Evolutionary conservation across 768 basidiomycete genomes (phyloP), one percentile per base, ranked within the genome.

Genomic region (Collybia mongolica): DNA sequence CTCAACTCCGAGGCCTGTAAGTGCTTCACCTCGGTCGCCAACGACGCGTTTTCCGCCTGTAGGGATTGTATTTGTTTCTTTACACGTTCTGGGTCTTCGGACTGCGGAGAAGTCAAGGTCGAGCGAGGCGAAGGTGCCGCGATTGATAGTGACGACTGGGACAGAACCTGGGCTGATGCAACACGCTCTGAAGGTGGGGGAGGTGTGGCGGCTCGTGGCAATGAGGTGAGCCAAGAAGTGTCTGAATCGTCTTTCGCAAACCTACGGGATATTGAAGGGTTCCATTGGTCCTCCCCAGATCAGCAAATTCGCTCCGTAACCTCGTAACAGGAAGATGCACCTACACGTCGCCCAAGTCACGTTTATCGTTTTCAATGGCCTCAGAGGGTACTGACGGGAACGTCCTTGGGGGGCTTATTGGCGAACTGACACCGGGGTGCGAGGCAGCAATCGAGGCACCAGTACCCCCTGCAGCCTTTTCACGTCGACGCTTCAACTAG

Each of bases 401-500:
- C 1, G 80, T 71, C 54, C 70, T 63, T 19, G 66, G 55, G 36
- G 67, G 67, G 40, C 35, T 62, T 26, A 73, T 71, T 44, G 77
- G 72, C 36, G 76, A 73, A 46, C 67, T 64, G 48, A 68, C 68
- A 51, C 64, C 63, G 32, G 72, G 65, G 28, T 61, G 62, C 39
- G 61, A 44, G 38, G 62, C 52, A 32, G 32, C 11, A 32, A 32
- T 32, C 14, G 32, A 32, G 55, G 62, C 48, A 41, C 62, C 49
- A 43, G 65, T 57, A 40, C 67, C 65, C 45, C 74, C 80, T 41
- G 72, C 73, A 36, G 74, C 73, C 66, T 88, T 90, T 71, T 87
- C 81, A 59, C 84, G 84, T 56, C 87, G 88, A 52, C 86, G 80
- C 76, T 91, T 90, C 65, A 92, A 77, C 89, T 92, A 46, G 53